These are phyloP conservation scores for Clonostachys chloroleuca DNA, from an alignment of 2,329 filamentous ascomycete genomes.

Conservation along the genomic window DNA sequence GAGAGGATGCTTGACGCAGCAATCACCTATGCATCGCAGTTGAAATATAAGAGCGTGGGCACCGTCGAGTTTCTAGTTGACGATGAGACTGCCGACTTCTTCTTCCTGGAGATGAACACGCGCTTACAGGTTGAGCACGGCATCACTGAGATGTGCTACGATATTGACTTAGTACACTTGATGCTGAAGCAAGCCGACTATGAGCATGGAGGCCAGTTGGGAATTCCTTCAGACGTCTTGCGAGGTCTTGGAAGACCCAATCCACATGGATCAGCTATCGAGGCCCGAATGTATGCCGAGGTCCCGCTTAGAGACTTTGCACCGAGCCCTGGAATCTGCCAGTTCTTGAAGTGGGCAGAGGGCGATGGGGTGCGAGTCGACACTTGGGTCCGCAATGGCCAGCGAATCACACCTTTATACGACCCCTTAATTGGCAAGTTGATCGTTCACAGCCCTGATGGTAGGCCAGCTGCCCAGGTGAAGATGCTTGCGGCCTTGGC, in stretches of 20 bases:
- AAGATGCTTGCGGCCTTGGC: constrained; percentile 39
- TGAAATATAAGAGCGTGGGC: constrained; percentile 33
- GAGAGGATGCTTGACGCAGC: constrained; percentile 27
- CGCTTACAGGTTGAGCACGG: constrained; percentile 39
- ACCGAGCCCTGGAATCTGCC: constrained; percentile 54
- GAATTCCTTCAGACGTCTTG: constrained; percentile 2
- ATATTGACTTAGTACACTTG: constrained; percentile 63
- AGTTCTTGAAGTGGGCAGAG: constrained; percentile 49
- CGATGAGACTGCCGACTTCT: constrained; percentile 18
- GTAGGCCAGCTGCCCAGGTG: constrained; percentile 31
- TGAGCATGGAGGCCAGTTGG: constrained; percentile 6
- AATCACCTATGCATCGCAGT: constrained; percentile 21
- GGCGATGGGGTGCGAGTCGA: constrained; percentile 48
- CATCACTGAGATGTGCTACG: constrained; percentile 69
- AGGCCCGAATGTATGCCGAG: constrained; percentile 30
- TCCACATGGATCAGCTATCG: constrained; percentile 22
- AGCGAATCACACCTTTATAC: constrained; percentile 51
- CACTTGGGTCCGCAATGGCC: constrained; percentile 57
- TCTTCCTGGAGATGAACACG: constrained; percentile 36
- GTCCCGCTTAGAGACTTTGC: constrained; percentile 52
- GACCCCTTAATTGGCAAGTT: constrained; percentile 54
- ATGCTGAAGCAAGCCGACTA: constrained; percentile 24
- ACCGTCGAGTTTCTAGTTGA: constrained; percentile 36
- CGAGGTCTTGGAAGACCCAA: not conserved
- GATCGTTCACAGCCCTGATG: constrained; percentile 39